Conservation (phyloP, 2,329 filamentous ascomycete species). For the Volutella citrinella region DNA sequence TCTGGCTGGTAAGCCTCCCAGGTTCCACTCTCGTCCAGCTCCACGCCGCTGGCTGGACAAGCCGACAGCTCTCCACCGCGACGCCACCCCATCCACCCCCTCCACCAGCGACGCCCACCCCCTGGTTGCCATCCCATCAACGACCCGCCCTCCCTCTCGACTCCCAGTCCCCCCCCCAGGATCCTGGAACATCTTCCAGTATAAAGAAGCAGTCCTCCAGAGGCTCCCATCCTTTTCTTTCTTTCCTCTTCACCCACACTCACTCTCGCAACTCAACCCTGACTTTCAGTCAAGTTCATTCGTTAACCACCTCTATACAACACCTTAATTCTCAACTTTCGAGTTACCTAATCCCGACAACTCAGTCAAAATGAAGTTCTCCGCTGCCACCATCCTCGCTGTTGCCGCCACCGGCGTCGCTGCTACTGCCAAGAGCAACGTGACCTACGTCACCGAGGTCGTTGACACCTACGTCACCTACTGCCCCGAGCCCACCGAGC, state of each 20-base stretch:
- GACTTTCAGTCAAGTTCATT: slow-evolving; percentile 28
- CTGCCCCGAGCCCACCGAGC: slow-evolving; percentile 65
- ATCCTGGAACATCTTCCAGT: slow-evolving; percentile 32
- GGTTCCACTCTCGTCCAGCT: slow-evolving; percentile 11
- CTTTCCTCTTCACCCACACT: slow-evolving; percentile 44
- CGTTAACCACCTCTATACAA: slow-evolving; percentile 22
- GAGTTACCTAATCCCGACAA: slow-evolving; percentile 39
- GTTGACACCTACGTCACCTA: slow-evolving; percentile 67
- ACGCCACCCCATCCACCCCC: slow-evolving; percentile 8
- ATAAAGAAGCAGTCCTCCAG: slow-evolving; percentile 49
- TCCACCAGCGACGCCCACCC: slow-evolving; percentile 10
- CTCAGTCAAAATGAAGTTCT: slow-evolving; percentile 64
- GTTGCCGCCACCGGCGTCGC: slow-evolving; percentile 50
- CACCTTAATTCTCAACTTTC: slow-evolving; percentile 32
- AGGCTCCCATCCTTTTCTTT: slow-evolving; percentile 29
- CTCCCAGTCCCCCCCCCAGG: no score
- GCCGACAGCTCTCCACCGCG: slow-evolving; percentile 5
- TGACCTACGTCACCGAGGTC: slow-evolving; percentile 61
- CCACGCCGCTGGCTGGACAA: slow-evolving; percentile 8
- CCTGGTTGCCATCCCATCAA: slow-evolving; percentile 17
- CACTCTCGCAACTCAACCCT: slow-evolving; percentile 25
- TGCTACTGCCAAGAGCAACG: slow-evolving; percentile 37
- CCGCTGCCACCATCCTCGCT: slow-evolving; percentile 50
- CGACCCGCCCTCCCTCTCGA: slow-evolving; percentile 13
- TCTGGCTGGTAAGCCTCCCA: slow-evolving; percentile 4